phyloP scores from a whole-genome alignment of 345 rosid species.

The Angophora floribunda region DNA sequence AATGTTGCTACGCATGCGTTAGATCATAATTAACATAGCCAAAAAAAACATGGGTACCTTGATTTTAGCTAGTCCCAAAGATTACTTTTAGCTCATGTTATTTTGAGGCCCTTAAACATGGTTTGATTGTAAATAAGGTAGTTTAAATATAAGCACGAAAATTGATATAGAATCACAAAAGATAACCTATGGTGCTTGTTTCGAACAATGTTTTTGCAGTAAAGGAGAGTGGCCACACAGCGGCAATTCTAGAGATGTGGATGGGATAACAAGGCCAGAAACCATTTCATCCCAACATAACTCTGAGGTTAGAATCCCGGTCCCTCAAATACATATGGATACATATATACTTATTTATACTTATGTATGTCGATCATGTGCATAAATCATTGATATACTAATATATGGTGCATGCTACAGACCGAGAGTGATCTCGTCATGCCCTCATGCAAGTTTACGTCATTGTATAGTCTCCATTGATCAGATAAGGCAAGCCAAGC shows the following conservation, averaged over 20 bases:
- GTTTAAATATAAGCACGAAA: background rate
- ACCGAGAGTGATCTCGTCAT: background rate
- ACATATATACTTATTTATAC: background rate
- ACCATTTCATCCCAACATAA: background rate
- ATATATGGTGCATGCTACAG: background rate
- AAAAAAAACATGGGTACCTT: background rate
- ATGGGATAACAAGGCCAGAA: conserved; percentile 1
- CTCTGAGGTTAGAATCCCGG: background rate
- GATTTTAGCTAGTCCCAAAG: background rate
- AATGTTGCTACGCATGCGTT: background rate
- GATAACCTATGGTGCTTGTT: background rate
- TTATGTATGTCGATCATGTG: background rate
- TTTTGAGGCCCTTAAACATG: background rate
- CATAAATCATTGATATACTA: background rate
- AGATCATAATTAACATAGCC: background rate
- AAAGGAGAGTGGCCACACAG: conserved; percentile 11
- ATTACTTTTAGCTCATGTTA: background rate
- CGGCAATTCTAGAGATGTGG: background rate
- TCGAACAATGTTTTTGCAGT: background rate
- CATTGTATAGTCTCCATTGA: background rate
- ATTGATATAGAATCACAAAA: background rate
- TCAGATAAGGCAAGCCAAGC: background rate
- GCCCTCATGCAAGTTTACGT: background rate
- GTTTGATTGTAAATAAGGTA: background rate
- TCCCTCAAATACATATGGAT: background rate